These are phyloP conservation scores for Davidsoniella neocaledoniae DNA, from an alignment of 2,329 filamentous ascomycete species.

Conservation along the genomic window DNA sequence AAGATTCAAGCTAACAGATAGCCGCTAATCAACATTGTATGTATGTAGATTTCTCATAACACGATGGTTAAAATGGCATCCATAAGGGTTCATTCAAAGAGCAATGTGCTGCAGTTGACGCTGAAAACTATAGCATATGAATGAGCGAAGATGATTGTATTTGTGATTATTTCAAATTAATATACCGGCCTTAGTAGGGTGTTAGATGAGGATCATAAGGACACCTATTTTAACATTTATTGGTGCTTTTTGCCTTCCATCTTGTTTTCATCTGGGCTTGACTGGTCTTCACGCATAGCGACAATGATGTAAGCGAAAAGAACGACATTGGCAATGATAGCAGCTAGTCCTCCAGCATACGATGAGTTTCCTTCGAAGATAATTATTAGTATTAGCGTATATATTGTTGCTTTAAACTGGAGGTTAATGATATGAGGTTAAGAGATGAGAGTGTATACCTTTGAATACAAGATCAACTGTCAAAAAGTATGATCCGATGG, in stretches of 20 bases:
- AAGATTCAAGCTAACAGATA: too few relatives aligned
- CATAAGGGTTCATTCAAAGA: too few relatives aligned
- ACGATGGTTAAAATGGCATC: too few relatives aligned
- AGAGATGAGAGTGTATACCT: constrained; percentile 33
- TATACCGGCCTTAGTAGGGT: too few relatives aligned
- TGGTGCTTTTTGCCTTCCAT: constrained; percentile 33
- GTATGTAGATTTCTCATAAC: too few relatives aligned
- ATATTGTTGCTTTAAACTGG: not conserved
- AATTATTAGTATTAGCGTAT: not conserved
- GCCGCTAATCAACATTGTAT: too few relatives aligned
- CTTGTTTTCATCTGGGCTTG: constrained; percentile 27
- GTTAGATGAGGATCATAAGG: not conserved
- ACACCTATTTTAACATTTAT: constrained; percentile 16
- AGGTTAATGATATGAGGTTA: not conserved
- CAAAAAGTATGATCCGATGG: constrained; percentile 78
- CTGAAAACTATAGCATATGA: too few relatives aligned
- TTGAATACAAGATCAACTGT: constrained; percentile 61
- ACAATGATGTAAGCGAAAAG: constrained; percentile 81
- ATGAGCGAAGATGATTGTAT: too few relatives aligned
- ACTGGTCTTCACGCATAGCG: constrained; percentile 71
- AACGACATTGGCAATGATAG: constrained; percentile 80
- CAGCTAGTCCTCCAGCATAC: constrained; percentile 69
- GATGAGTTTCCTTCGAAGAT: constrained; percentile 45
- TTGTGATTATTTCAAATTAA: too few relatives aligned
- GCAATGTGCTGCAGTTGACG: too few relatives aligned